Conservation (phyloP, 768 basidiomycete genomes). For the Rickenella mellea region DNA sequence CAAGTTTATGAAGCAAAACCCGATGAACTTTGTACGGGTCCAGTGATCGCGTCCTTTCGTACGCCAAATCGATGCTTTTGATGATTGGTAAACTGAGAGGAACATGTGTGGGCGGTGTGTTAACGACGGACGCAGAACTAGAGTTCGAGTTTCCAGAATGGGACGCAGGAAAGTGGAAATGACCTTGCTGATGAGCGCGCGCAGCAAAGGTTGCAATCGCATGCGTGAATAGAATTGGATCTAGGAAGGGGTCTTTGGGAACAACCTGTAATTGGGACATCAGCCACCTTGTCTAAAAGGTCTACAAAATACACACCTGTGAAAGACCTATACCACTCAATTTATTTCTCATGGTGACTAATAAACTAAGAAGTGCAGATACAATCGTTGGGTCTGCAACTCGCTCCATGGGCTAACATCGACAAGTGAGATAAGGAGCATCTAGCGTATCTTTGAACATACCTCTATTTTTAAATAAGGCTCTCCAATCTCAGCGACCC, state of each 20-base stretch:
- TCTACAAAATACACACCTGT: slow-evolving; percentile 20
- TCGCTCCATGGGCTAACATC: slow-evolving; percentile 54
- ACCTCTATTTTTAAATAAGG: slow-evolving; percentile 55
- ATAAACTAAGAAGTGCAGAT: slow-evolving; percentile 59
- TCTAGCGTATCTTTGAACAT: background rate
- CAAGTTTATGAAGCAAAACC: slow-evolving; percentile 51
- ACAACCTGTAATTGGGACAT: slow-evolving; percentile 19
- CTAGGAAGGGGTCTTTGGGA: slow-evolving; percentile 74
- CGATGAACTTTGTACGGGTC: slow-evolving; percentile 56
- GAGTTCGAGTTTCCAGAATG: background rate
- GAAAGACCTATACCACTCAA: slow-evolving; percentile 46
- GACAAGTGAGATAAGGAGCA: background rate
- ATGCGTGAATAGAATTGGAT: slow-evolving; percentile 47
- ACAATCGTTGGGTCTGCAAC: slow-evolving; percentile 67
- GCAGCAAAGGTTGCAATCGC: slow-evolving; percentile 29
- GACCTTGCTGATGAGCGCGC: slow-evolving; percentile 12
- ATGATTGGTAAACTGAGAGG: slow-evolving; percentile 38
- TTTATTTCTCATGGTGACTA: slow-evolving; percentile 61
- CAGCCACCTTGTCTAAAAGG: background rate
- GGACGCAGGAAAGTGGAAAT: background rate
- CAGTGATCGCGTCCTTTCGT: slow-evolving; percentile 35
- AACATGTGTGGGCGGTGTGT: slow-evolving; percentile 14
- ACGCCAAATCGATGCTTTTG: slow-evolving; percentile 35
- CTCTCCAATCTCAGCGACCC: slow-evolving; percentile 60
- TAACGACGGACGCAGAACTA: slow-evolving; percentile 7